Evolutionary conservation across 768 basidiomycete genomes (phyloP).

Genomic region (Clathrus columnatus): DNA sequence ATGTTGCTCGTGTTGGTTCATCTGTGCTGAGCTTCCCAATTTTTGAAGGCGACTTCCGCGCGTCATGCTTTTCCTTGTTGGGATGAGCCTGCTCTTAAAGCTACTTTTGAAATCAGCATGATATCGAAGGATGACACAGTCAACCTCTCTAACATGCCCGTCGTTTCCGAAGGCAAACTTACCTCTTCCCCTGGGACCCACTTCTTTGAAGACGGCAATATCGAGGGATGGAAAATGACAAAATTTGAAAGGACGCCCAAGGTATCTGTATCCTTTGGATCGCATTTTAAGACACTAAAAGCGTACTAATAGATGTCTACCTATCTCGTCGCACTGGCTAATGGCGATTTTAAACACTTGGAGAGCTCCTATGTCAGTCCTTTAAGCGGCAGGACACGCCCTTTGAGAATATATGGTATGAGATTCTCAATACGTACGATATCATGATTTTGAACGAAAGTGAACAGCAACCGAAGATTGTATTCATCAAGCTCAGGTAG

Average conservation of each 20-base stretch:
- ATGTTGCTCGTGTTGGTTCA: not conserved
- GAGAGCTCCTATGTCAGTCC: constrained; percentile 73
- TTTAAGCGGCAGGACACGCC: constrained; percentile 68
- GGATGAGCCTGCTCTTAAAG: constrained; percentile 90
- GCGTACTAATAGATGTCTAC: constrained; percentile 56
- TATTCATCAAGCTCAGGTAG: constrained; percentile 59
- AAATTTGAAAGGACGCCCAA: constrained; percentile 61
- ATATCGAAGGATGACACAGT: constrained; percentile 66
- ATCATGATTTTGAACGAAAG: not conserved
- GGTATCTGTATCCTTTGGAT: constrained; percentile 23
- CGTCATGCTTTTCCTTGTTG: constrained; percentile 79
- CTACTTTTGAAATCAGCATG: constrained; percentile 69
- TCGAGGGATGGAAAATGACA: constrained; percentile 68
- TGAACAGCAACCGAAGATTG: constrained; percentile 64
- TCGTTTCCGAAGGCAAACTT: constrained; percentile 32
- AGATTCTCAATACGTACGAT: too few species aligned
- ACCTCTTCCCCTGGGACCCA: not conserved
- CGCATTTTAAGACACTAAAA: not conserved
- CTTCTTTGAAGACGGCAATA: constrained; percentile 16
- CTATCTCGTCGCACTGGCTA: constrained; percentile 84
- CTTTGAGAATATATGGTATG: constrained; percentile 77
- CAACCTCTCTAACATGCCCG: constrained; percentile 84
- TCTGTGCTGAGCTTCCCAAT: not conserved
- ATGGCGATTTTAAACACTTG: constrained; percentile 62
- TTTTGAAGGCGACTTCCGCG: constrained; percentile 68